Evolutionary conservation across 2,329 filamentous ascomycete genomes (phyloP).

Genomic region (Clarireedia homoeocarpa): DNA sequence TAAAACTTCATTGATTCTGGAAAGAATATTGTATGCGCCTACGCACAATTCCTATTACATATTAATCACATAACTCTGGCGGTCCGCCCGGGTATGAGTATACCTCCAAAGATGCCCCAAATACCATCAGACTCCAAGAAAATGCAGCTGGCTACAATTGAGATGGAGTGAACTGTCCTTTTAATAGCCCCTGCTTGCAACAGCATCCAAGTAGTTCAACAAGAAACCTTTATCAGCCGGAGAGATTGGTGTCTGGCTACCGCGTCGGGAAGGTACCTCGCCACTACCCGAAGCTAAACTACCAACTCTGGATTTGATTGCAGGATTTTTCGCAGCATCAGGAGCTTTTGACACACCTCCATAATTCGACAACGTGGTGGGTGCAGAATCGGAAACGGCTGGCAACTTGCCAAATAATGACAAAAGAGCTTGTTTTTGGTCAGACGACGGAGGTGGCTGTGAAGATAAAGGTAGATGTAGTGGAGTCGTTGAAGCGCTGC

Average conservation of each 20-base stretch:
- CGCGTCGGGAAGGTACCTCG: slow-evolving; percentile 31
- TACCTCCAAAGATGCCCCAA: too few species aligned
- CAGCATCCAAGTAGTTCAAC: slow-evolving; percentile 61
- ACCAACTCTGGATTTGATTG: slow-evolving; percentile 25
- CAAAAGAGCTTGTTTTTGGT: slow-evolving; percentile 39
- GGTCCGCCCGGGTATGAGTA: too few species aligned
- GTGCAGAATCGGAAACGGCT: slow-evolving; percentile 5
- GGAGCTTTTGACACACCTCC: slow-evolving; percentile 7
- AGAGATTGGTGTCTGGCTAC: slow-evolving; percentile 50
- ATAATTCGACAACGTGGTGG: slow-evolving; percentile 6
- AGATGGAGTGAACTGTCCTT: neutral
- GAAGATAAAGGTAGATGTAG: slow-evolving; percentile 5
- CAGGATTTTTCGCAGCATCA: slow-evolving; percentile 11
- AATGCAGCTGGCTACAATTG: neutral
- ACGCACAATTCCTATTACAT: too few species aligned
- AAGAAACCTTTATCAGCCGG: slow-evolving; percentile 70
- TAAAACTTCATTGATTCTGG: too few species aligned
- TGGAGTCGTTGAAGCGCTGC: neutral
- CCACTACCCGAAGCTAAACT: slow-evolving; percentile 23
- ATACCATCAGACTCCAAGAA: too few species aligned
- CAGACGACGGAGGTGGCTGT: slow-evolving; percentile 32
- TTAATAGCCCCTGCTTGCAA: slow-evolving; percentile 19
- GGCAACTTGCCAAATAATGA: slow-evolving; percentile 24
- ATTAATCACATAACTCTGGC: too few species aligned
- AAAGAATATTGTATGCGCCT: too few species aligned